Evolutionary conservation across 805 yeast species (phyloP).

Genomic region (Hanseniaspora nectarophila): DNA sequence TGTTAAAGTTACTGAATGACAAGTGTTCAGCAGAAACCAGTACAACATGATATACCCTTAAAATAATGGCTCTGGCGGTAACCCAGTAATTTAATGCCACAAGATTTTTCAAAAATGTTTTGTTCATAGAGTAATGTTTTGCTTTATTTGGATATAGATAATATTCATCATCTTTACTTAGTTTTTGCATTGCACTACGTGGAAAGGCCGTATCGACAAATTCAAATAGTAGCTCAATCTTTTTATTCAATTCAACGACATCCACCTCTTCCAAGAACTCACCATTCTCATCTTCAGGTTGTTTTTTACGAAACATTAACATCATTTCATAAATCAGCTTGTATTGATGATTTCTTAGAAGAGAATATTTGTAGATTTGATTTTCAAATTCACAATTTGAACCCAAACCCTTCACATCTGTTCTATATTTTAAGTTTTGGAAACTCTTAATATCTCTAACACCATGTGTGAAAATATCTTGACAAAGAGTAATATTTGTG

Average conservation of each 20-base stretch:
- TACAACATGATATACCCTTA: slow-evolving; percentile 2
- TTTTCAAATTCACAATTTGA: neutral
- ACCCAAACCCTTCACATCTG: neutral
- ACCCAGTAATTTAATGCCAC: neutral
- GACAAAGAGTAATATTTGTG: slow-evolving; percentile 3
- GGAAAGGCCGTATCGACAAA: neutral
- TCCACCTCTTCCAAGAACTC: neutral
- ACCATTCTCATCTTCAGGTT: neutral
- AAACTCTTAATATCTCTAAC: neutral
- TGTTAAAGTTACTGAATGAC: neutral
- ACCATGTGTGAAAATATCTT: slow-evolving; percentile 11
- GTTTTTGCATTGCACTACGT: neutral
- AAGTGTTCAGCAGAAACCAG: neutral
- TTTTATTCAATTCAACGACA: neutral
- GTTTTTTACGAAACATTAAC: neutral
- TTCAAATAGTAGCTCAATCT: neutral
- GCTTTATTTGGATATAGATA: neutral
- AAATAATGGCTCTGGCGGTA: neutral
- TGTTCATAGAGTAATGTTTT: neutral
- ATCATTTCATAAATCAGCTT: neutral
- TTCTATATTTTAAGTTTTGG: neutral
- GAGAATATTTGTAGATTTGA: neutral
- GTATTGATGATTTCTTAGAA: neutral
- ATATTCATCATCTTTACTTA: neutral
- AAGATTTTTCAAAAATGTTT: neutral